These are phyloP conservation scores for Scytalidium sp. DNA, from an alignment of 2,329 filamentous ascomycete species.

Conservation along the genomic window DNA sequence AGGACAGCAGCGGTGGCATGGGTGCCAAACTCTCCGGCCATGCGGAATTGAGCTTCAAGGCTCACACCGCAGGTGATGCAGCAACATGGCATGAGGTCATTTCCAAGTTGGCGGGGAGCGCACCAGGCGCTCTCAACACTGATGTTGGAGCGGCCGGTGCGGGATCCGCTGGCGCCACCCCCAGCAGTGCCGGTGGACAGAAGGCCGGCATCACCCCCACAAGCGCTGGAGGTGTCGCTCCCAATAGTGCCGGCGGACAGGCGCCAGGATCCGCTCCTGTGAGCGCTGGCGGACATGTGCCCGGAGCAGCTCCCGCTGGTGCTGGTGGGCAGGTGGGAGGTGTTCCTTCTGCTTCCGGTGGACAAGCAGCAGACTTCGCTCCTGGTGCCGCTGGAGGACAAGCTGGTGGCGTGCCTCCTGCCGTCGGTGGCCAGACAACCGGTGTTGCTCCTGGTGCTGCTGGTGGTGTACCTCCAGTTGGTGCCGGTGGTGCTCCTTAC, in stretches of 20 bases:
- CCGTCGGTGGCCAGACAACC: not conserved
- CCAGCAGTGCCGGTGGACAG: conserved; percentile 3
- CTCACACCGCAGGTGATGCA: conserved; percentile 75
- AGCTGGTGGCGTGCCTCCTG: no score
- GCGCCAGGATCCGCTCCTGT: no score
- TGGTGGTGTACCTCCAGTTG: not conserved
- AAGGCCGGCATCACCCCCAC: not conserved
- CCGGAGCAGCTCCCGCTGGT: no score
- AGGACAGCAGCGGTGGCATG: conserved; percentile 79
- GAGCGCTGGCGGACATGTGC: no score
- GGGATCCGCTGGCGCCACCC: not conserved
- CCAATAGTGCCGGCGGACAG: no score
- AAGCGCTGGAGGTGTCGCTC: not conserved
- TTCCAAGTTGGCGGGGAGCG: conserved; percentile 16
- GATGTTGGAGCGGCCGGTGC: not conserved
- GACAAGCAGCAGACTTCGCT: no score
- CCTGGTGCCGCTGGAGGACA: no score
- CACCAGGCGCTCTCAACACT: not conserved
- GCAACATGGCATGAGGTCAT: conserved; percentile 83
- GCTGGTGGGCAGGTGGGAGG: no score
- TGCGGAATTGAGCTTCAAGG: conserved; percentile 84
- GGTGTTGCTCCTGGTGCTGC: not conserved
- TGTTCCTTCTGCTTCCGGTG: no score
- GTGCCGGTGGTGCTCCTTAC: not conserved
- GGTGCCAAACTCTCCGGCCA: conserved; percentile 76